phyloP scores from a whole-genome alignment of 169 alveolate genomes.

The Neospora caninum region DNA sequence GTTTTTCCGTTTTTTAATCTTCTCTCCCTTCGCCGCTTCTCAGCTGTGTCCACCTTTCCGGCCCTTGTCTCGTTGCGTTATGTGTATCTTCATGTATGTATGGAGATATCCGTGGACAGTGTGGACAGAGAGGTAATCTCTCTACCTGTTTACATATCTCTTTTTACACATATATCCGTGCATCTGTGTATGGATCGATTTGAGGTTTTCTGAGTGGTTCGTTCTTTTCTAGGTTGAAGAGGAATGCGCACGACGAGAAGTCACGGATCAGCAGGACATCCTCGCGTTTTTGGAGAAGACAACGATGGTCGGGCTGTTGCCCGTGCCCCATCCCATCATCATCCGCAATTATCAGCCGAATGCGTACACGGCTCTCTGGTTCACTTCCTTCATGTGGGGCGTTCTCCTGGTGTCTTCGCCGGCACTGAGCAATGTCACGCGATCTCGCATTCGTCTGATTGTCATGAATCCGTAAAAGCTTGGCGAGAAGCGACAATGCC shows the following conservation, averaged over 20 bases:
- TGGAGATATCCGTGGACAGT: no score
- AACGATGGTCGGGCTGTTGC: conserved; percentile 63
- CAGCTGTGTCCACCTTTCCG: no score
- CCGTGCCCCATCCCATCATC: conserved; percentile 62
- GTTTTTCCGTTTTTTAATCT: no score
- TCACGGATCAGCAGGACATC: conserved; percentile 42
- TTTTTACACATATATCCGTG: not conserved
- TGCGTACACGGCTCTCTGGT: conserved; percentile 60
- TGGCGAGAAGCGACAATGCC: not conserved
- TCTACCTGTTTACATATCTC: not conserved
- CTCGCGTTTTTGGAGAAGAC: conserved; percentile 39
- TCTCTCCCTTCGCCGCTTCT: no score
- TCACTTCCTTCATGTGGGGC: conserved; percentile 58
- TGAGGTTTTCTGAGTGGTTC: not conserved
- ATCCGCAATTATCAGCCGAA: conserved; percentile 56
- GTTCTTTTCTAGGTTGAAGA: conserved; percentile 1
- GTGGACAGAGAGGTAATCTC: no score
- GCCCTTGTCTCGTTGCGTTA: no score
- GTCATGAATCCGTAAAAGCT: not conserved
- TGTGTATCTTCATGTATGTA: no score
- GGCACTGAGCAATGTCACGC: not conserved
- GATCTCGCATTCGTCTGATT: not conserved
- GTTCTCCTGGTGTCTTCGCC: not conserved
- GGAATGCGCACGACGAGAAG: conserved; percentile 10
- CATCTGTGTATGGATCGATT: no score